Percentiles rank a stretch among this genome's conserved stretches.
Evolutionary conservation across 768 basidiomycete species (phyloP).

Genomic region (Podaxis rugospora): DNA sequence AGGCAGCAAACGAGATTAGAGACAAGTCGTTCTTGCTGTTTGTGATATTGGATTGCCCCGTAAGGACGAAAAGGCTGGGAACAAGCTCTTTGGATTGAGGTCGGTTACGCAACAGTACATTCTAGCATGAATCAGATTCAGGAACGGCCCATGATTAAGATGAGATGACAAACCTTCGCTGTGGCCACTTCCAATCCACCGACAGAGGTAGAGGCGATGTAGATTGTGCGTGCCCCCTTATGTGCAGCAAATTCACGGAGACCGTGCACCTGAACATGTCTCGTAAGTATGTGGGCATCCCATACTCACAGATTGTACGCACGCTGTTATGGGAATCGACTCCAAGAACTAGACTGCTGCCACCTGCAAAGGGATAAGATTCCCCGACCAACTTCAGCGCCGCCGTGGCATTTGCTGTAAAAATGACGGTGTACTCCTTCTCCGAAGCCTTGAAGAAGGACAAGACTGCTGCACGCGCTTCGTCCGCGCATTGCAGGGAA

Average conservation of each 20-base stretch:
- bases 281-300: neutral
- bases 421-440: conserved; percentile 76
- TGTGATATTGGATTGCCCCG: conserved; percentile 79
- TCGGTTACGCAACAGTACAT: conserved; percentile 45
- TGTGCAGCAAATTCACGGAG: conserved; percentile 66
- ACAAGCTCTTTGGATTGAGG: conserved; percentile 39
- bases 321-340: conserved; percentile 83
- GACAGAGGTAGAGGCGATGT: conserved; percentile 57
- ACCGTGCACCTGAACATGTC: conserved; percentile 48
- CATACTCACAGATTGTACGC: conserved; percentile 12
- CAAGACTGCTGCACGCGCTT: conserved; percentile 70
- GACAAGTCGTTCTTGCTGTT: conserved; percentile 70
- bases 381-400: conserved; percentile 83
- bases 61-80: conserved; percentile 68
- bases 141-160: neutral
- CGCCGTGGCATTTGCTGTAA: conserved; percentile 75
- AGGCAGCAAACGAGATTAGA: conserved; percentile 57
- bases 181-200: conserved; percentile 59
- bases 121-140: conserved; percentile 29
- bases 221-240: conserved; percentile 53
- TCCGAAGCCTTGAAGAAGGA: conserved; percentile 69
- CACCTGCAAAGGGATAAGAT: conserved; percentile 62
- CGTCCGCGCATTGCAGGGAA: conserved; percentile 59
- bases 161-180: conserved; percentile 49
- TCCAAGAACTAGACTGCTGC: conserved; percentile 62